These are phyloP conservation scores for Ceriops zippeliana DNA, from an alignment of 345 rosid genomes.

Conservation along the genomic window DNA sequence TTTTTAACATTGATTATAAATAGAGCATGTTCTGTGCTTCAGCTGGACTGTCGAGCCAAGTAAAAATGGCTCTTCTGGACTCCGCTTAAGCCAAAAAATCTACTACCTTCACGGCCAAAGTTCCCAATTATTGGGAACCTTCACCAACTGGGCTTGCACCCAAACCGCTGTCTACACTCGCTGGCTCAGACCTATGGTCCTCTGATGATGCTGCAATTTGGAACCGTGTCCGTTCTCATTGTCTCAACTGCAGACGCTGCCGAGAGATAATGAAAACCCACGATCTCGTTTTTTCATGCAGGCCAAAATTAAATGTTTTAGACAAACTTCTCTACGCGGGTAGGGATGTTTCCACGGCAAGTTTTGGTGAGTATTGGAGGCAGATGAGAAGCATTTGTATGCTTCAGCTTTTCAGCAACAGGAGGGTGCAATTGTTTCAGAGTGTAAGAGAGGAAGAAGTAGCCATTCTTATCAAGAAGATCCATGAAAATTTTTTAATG, in stretches of 20 bases:
- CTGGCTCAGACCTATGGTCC: constrained; percentile 35
- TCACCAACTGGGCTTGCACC: constrained; percentile 11
- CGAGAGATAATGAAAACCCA: constrained; percentile 49
- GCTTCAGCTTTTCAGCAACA: constrained; percentile 46
- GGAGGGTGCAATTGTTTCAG: constrained; percentile 40
- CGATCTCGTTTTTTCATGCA: constrained; percentile 43
- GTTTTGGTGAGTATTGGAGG: constrained; percentile 73
- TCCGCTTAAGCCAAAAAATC: neutral
- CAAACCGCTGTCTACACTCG: constrained; percentile 9
- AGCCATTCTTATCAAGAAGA: constrained; percentile 18
- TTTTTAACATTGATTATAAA: neutral
- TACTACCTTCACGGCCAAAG: constrained; percentile 14
- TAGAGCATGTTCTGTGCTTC: too few species aligned
- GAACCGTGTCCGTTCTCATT: constrained; percentile 39
- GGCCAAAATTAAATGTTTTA: constrained; percentile 26
- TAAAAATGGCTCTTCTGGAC: neutral
- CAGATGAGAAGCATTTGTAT: constrained; percentile 50
- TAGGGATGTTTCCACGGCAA: constrained; percentile 39
- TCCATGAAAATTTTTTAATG: constrained; percentile 17
- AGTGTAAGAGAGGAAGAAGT: constrained; percentile 46
- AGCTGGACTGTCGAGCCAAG: too few species aligned
- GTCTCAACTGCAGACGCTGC: constrained; percentile 55
- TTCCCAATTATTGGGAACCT: constrained; percentile 15
- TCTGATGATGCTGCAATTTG: constrained; percentile 57
- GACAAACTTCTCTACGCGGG: constrained; percentile 33